Conservation (phyloP, 192 early-diverging fungal genomes). For the Borealophlyctis nickersoniae region DNA sequence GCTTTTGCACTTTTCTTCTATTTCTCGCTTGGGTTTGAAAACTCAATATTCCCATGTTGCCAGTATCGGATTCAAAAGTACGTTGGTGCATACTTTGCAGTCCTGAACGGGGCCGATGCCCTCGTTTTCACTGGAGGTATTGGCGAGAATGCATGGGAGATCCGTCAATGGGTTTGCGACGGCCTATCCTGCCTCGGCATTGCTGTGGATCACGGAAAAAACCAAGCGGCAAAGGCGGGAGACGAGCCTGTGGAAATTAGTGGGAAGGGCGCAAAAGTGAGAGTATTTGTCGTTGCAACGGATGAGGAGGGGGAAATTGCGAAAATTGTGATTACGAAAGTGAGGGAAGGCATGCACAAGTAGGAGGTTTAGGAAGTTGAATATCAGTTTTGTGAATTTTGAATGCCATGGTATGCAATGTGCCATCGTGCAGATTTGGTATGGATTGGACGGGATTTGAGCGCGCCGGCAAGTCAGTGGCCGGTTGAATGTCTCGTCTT, state of each 20-base stretch:
- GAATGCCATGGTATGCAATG: too few relatives aligned
- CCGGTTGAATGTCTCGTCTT: too few relatives aligned
- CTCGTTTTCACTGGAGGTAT: conserved; percentile 46
- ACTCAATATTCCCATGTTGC: not conserved
- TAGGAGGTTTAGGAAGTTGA: too few relatives aligned
- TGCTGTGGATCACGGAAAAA: conserved; percentile 11
- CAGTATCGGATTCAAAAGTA: conserved; percentile 42
- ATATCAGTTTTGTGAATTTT: too few relatives aligned
- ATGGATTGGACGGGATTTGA: too few relatives aligned
- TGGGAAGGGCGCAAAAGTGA: not conserved
- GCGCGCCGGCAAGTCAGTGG: too few relatives aligned
- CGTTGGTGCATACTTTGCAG: conserved; percentile 36
- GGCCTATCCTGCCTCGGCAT: conserved; percentile 24
- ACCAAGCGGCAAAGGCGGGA: conserved; percentile 5
- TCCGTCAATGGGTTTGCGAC: conserved; percentile 22
- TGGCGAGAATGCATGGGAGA: conserved; percentile 32
- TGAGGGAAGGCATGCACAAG: too few relatives aligned
- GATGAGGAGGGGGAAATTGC: conserved; percentile 40
- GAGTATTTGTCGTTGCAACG: conserved; percentile 35
- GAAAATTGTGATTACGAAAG: conserved; percentile 2
- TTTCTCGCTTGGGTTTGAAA: not conserved
- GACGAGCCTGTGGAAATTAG: conserved; percentile 12
- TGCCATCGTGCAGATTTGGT: too few relatives aligned
- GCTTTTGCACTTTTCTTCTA: too few relatives aligned
- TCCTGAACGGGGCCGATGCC: conserved; percentile 27